These are phyloP conservation scores for Cytospora mali DNA, from an alignment of 2,329 filamentous ascomycete genomes.

Conservation along the genomic window DNA sequence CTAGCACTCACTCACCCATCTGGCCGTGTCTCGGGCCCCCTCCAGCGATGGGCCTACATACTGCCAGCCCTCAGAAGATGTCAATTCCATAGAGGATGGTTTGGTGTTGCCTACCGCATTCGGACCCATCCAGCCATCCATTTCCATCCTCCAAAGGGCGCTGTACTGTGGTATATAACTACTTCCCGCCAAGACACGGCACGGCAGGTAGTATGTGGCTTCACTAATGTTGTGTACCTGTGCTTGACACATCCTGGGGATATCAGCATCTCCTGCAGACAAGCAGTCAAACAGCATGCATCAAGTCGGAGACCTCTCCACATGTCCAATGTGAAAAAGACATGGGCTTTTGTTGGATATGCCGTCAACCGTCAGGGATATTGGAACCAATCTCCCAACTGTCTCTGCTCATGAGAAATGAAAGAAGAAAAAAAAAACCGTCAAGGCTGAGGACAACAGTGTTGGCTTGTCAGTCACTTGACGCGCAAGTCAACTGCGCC, in stretches of 20 bases:
- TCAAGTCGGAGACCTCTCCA: not conserved
- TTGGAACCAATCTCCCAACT: not conserved
- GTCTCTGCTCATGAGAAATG: too few relatives aligned
- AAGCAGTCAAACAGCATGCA: not conserved
- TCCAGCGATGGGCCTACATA: not conserved
- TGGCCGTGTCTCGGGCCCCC: not conserved
- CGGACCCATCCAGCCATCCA: not conserved
- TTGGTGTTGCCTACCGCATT: not conserved
- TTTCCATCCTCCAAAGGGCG: not conserved
- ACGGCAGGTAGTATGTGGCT: conserved; percentile 10
- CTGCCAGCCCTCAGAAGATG: too few relatives aligned
- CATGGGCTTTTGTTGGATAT: not conserved
- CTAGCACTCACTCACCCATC: not conserved
- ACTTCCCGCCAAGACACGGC: conserved; percentile 9
- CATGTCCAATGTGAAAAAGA: not conserved
- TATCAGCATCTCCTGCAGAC: not conserved
- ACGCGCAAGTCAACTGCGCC: not conserved
- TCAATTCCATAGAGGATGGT: not conserved
- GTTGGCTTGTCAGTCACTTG: not conserved
- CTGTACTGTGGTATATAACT: conserved; percentile 7
- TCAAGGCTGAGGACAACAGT: not conserved
- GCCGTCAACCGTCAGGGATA: not conserved
- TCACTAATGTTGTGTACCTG: conserved; percentile 16
- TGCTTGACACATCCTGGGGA: conserved; percentile 10
- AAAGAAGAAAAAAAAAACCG: too few relatives aligned